Evolutionary conservation across 2,329 filamentous ascomycete genomes (phyloP).

Genomic region (Lecanoromycetidae sp.): DNA sequence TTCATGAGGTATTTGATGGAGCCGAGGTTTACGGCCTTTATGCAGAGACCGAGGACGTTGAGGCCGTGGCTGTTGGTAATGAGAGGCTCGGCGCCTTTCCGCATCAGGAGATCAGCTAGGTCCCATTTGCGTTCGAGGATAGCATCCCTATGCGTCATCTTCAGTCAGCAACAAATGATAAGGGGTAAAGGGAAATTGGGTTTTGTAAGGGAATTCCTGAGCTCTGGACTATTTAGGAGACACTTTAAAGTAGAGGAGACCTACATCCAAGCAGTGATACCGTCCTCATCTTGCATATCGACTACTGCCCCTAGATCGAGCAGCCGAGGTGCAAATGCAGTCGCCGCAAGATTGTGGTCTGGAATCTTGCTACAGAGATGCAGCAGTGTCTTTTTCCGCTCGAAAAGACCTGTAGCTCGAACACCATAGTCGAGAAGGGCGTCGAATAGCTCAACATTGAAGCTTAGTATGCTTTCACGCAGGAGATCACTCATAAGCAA

Average conservation of each 20-base stretch:
- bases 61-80: slow-evolving; percentile 14
- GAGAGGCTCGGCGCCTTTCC: slow-evolving; percentile 13
- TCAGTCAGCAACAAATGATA: too few relatives aligned
- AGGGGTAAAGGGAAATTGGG: too few relatives aligned
- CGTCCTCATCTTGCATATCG: slow-evolving; percentile 12
- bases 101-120: slow-evolving; percentile 15
- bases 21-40: slow-evolving; percentile 16
- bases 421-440: slow-evolving; percentile 13
- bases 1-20: slow-evolving; percentile 18
- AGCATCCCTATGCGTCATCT: too few relatives aligned
- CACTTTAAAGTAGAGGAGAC: too few relatives aligned
- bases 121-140: slow-evolving; percentile 18
- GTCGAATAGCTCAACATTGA: slow-evolving; percentile 13
- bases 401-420: slow-evolving; percentile 1
- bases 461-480: slow-evolving; percentile 14
- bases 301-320: slow-evolving; percentile 8
- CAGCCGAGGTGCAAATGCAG: slow-evolving; percentile 15
- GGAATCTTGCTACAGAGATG: slow-evolving; percentile 18
- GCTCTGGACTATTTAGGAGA: too few relatives aligned
- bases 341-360: slow-evolving; percentile 13
- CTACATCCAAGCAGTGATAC: slow-evolving; percentile 16
- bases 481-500: slow-evolving; percentile 7
- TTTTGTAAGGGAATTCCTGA: too few relatives aligned
- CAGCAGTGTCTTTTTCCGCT: slow-evolving; percentile 13
- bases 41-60: slow-evolving; percentile 17